Conservation (phyloP, 176 grass and related monocot species). For the Ampelocalamus luodianensis region DNA sequence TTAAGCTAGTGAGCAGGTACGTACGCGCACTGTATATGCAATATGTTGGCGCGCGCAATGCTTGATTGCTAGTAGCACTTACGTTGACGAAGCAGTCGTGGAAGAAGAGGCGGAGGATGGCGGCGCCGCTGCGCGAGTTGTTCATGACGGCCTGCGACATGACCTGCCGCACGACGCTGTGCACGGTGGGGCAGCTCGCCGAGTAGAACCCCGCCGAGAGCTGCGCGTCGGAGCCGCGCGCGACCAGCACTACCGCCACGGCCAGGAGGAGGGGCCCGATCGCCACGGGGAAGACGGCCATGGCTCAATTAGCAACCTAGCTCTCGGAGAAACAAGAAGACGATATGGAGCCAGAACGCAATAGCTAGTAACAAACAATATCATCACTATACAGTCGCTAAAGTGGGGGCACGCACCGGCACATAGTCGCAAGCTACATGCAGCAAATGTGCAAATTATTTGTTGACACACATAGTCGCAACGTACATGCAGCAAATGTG, state of each 20-base stretch:
- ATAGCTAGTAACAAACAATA: too few relatives aligned
- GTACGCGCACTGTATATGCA: slow-evolving; percentile 13
- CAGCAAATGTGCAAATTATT: neutral
- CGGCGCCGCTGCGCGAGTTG: slow-evolving; percentile 57
- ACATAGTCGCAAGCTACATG: neutral
- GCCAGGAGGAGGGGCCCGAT: neutral
- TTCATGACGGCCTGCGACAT: slow-evolving; percentile 58
- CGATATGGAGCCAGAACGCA: neutral
- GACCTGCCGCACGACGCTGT: slow-evolving; percentile 50
- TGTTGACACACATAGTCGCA: neutral
- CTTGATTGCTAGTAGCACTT: neutral
- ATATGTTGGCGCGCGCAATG: neutral
- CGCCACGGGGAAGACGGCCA: neutral
- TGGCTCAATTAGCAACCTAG: neutral
- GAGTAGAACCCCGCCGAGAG: slow-evolving; percentile 63
- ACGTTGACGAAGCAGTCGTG: slow-evolving; percentile 97
- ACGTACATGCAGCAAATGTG: neutral
- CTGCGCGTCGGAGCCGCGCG: slow-evolving; percentile 14
- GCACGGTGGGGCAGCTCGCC: slow-evolving; percentile 52
- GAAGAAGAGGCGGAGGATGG: slow-evolving; percentile 91
- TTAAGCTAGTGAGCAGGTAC: neutral
- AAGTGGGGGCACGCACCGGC: neutral
- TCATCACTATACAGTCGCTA: neutral
- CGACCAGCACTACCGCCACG: neutral
- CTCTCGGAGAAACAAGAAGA: neutral